Base-by-base conservation (phyloP, 1,284 basidiomycete genomes). In the Ustilago xerochloae region DNA sequence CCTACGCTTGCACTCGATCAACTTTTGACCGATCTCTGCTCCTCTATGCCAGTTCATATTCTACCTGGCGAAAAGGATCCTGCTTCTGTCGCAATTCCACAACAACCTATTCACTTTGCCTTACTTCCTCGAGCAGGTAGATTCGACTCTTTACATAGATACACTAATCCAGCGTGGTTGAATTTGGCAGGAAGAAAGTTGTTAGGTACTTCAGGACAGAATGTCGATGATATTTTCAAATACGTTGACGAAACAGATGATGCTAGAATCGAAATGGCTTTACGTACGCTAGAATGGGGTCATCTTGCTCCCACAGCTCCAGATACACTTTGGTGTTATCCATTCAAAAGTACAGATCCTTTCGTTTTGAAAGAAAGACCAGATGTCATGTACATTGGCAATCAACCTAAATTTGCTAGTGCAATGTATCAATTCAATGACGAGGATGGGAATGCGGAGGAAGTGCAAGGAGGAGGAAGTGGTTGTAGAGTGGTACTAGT, bases 281-380 rank as follows among this genome's bases (percentile, higher is more conserved):
- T 90, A 71, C 88, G 91, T 49, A 95, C 93, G 15, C 87, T 99
- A 12, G 89, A 89, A 80, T 99, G 95, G 97, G 88, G 93, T 67
- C 97, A 99, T 85, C 89, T 97, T 78, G 96, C 97, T 10, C 97
- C 97, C 0, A 99, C 96, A 1, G 94, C 96, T 13, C 97, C 97
- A 13, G 97, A 99, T 85, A 99, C 97, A 1, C 88, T 99, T 1
- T 98, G 88, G 94, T 97, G 96, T 81, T 96, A 97, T 84, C 97
- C 97, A 9, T 98, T 92, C 86, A 90, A 92, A 53, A 88, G 90
- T 36, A 86, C 87, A 9, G 97, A 99, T 84, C 97, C 97, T 0
- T 99, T 99, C 85, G 88, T 97, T 60, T 87, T 99, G 38, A 84
- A 87, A 26, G 88, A 91, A 80, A 91, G 92, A 8, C 97, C 97